Base-by-base conservation (phyloP, 345 rosid species). In the Cochlearia excelsa region DNA sequence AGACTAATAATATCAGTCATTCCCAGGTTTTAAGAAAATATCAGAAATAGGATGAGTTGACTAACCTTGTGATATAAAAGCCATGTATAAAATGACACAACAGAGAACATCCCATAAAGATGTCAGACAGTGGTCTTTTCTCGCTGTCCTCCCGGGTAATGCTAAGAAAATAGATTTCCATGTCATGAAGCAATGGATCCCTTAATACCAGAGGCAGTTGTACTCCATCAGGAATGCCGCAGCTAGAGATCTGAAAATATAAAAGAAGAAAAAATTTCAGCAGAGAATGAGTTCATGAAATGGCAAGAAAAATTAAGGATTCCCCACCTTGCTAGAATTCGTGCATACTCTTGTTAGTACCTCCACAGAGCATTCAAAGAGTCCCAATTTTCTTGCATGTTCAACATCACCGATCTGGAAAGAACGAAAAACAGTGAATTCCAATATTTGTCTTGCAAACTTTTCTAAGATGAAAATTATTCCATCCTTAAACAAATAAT, bases 281-380 rank as follows among this genome's bases (percentile, higher is more conserved):
- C 31, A 31, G 37, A 57, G 68, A 16, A 69, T 35, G 50, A 62
- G 63, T 56, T 28, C 47, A 49, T 45, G 57, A 42, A 35, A 62
- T 49, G 51, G 68, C 46, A 29, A 55, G 30, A 49, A 23, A 62
- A 44, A 28, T 30, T 3, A 34, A 5, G 39, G 53, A 55, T 43
- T 28, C 23, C 28, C 39, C 54, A 69, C 68, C 74, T 69, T 69
- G 59, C 30, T 69, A 75, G 84, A 62, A 55, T 58, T 69, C 48
- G 53, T 45, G 65, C 64, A 63, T 73, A 83, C 54, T 66, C 73
- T 78, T 44, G 95, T 72, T 55, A 92, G 83, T 66, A 84, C 84
- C 70, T 88, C 96, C 69, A 77, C 81, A 65, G 80, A 92, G 73
- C 86, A 88, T 67, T 84, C 95, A 68, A 86, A 86, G 66, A 65